Base-by-base conservation (phyloP, 768 basidiomycete species). In the Boletus sensibilis region DNA sequence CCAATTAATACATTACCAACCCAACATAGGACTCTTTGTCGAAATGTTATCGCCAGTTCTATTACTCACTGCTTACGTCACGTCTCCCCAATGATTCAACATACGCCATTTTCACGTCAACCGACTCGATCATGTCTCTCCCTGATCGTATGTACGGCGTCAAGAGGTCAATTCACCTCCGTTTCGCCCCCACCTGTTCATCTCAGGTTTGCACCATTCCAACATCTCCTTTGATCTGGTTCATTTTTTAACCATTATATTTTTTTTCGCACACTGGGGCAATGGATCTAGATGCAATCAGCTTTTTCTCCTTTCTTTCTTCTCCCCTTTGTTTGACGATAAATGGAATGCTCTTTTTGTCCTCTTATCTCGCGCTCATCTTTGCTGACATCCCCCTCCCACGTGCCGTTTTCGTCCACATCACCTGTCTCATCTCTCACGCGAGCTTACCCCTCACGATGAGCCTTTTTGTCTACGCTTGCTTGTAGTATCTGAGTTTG, bases 271-370 rank as follows among this genome's bases (percentile, higher is more conserved):
- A 33, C 35, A 41, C 34, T 33, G 23, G 40, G 51, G 48, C 39
- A 49, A 46, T 34, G 63, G 59, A 62, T 57, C 29, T 64, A 57
- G 63, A 64, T 50, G 48, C 44, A 50, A 38, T 38, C 44, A 18
- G 9, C 39, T 14, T 23, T 23, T 37, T n/a, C 0, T 12, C 16
- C 7, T 42, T 42, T 5, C 8, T n/a, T 33, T 9, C 16, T 27
- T 11, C 7, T 25, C n/a, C 33, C 0, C 11, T 8, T 9, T 10
- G 18, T 25, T 8, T 34, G 12, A 50, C 18, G 18, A 40, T 47
- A 16, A 37, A 45, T 33, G 60, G 48, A 54, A 16, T 44, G n/a
- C 25, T 18, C 37, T 27, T 18, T 14, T 16, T 23, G 20, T 16
- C 35, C 16, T 56, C 29, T 13, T 29, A 23, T 37, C 20, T 31